These are phyloP conservation scores for Diutina siamensis DNA, from an alignment of 1,139 yeast genomes.

Conservation along the genomic window DNA sequence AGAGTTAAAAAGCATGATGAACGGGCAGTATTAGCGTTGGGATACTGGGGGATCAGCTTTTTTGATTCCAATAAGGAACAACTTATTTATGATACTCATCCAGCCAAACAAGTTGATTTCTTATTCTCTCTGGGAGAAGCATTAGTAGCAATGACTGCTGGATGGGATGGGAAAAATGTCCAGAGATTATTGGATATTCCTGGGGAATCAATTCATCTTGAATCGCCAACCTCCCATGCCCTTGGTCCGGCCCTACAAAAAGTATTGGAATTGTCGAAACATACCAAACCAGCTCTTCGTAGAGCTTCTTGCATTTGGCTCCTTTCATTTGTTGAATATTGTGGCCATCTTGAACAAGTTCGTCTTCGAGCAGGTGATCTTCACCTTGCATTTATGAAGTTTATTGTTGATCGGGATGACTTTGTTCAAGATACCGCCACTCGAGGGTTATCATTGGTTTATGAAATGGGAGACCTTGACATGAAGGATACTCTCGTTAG, in stretches of 20 bases:
- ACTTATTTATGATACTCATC: conserved; percentile 44
- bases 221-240: conserved; percentile 12
- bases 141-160: conserved; percentile 54
- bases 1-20: background rate
- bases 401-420: conserved; percentile 71
- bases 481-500: conserved; percentile 65
- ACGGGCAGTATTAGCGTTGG: background rate
- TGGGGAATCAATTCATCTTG: conserved; percentile 12
- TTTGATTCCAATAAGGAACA: conserved; percentile 21
- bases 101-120: conserved; percentile 61
- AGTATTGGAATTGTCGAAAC: conserved; percentile 41
- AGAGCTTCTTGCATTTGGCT: conserved; percentile 83
- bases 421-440: conserved; percentile 86
- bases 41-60: background rate
- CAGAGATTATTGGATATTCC: conserved; percentile 38
- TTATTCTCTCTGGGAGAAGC: conserved; percentile 83
- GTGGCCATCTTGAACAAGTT: conserved; percentile 39
- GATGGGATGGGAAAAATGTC: conserved; percentile 61
- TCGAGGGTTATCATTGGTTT: conserved; percentile 72
- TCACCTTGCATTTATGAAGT: conserved; percentile 64
- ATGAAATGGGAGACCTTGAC: conserved; percentile 63
- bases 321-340: conserved; percentile 65
- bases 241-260: conserved; percentile 28
- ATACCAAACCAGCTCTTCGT: conserved; percentile 63
- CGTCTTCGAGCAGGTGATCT: conserved; percentile 39